Base-by-base conservation (phyloP, 2,329 filamentous ascomycete species). In the Mycosphaerella sp. region DNA sequence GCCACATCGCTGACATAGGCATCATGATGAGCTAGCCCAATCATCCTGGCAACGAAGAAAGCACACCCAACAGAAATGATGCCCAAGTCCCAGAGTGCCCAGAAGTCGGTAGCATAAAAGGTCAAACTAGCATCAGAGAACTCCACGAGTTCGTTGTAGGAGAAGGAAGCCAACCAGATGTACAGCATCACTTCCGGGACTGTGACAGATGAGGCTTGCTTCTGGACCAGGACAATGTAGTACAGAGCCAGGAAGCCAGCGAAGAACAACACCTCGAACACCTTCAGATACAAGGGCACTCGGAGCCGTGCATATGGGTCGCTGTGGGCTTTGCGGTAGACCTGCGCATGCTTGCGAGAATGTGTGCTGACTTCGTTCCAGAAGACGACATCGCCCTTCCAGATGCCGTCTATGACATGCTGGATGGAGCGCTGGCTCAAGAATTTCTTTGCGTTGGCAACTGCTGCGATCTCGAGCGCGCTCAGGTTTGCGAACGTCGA, bases 351-450 rank as follows among this genome's bases (percentile, higher is more conserved):
- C 71, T 95, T 95, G 54, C 78, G 80, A 0, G 87, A 83, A 64
- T 86, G 76, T 7, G 88, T 79, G 7, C 81, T 85, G n/a, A 95
- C 74, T 5, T 78, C 81, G 56, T 90, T 85, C 89, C 89, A 95
- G 69, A 95, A 93, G 38, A 91, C 81, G 56, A 95, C 89, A 60
- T 91, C 85, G 44, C 89, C 89, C 59, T 84, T 83, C 89, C 89
- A 95, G 51, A 95, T 87, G 46, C 86, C 86, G 44, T 86, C 85
- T 58, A 95, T 82, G 60, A 95, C 86, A 64, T 86, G 87, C 67
- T 95, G 89, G 9, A 95, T 86, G 2, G 87, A 81, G 56, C 80
- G 79, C 69, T 95, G 89, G 65, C 85, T 85, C 36, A 95, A 78
- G 62, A 95, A 95, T 44, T 86, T 86, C 73, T 95, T 95, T 31